Percentiles rank a stretch among this genome's conserved stretches.
Evolutionary conservation across 2,329 filamentous ascomycete genomes (phyloP).

Genomic region (Diaporthe caulivora): DNA sequence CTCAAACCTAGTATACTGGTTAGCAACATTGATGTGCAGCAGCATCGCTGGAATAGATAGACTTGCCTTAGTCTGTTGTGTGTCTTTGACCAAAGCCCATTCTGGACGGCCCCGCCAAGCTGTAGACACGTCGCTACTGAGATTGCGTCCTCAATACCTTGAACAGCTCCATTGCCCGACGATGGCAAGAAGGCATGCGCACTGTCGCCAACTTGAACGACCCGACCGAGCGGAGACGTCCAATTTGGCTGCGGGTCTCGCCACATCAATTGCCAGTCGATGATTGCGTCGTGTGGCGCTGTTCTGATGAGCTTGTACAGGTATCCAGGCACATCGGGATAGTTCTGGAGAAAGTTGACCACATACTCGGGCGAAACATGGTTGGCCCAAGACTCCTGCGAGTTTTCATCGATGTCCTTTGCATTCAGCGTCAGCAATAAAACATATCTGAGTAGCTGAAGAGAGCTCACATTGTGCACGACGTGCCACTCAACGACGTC

Average conservation of each 20-base stretch:
- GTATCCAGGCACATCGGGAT: conserved; percentile 55
- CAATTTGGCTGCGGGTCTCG: conserved; percentile 48
- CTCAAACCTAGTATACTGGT: conserved; percentile 31
- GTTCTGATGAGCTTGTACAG: conserved; percentile 46
- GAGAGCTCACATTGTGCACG: conserved; percentile 22
- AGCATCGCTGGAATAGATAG: no score
- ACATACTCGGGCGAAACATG: conserved; percentile 58
- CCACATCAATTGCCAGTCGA: conserved; percentile 46
- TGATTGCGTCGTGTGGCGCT: conserved; percentile 43
- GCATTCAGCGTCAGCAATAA: conserved; percentile 67
- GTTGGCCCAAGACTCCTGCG: conserved; percentile 61
- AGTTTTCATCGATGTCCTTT: conserved; percentile 59
- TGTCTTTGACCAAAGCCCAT: conserved; percentile 42
- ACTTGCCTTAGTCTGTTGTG: conserved; percentile 34
- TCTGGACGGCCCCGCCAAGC: conserved; percentile 54
- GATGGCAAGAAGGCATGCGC: conserved; percentile 56
- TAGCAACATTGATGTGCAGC: neutral
- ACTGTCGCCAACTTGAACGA: conserved; percentile 54
- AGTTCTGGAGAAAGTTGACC: conserved; percentile 55
- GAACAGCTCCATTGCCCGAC: conserved; percentile 54
- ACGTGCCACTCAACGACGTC: conserved; percentile 29
- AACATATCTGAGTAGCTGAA: conserved; percentile 43
- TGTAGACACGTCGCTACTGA: conserved; percentile 54
- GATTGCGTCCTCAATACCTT: conserved; percentile 55
- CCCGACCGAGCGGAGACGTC: conserved; percentile 49